A percentile compares a stretch with the other conserved stretches of the same genome.
Evolutionary conservation across 495 filamentous ascomycete species (phyloP).

Genomic region (Aspergillus campestris): DNA sequence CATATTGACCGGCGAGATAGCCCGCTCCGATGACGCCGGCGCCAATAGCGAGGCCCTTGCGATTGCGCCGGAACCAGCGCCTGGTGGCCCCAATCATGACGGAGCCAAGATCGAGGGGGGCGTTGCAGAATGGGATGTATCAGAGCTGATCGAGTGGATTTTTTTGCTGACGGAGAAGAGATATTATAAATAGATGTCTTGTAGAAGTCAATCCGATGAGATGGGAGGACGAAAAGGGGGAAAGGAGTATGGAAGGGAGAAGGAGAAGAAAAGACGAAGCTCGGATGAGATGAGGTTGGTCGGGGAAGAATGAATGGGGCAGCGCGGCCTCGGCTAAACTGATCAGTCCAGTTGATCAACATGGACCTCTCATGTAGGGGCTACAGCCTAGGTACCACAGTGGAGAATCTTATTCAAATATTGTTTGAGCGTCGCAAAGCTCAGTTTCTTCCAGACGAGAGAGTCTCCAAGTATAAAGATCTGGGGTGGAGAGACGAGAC

Average conservation of each 20-base stretch:
- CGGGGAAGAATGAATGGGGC: slow-evolving; percentile 6
- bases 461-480: no score
- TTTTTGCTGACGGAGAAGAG: neutral
- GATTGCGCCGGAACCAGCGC: slow-evolving; percentile 86
- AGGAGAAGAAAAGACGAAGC: slow-evolving; percentile 5
- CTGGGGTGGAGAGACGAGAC: no score
- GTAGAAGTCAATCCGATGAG: neutral
- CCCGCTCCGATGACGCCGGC: slow-evolving; percentile 79
- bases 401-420: no score
- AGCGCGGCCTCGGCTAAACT: slow-evolving; percentile 31
- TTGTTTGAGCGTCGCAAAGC: no score
- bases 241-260: slow-evolving; percentile 4
- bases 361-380: no score
- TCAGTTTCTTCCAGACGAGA: no score
- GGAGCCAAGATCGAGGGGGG: slow-evolving; percentile 11
- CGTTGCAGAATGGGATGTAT: neutral
- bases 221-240: slow-evolving; percentile 2
- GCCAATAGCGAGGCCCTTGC: slow-evolving; percentile 79
- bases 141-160: neutral
- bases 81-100: slow-evolving; percentile 76
- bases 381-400: no score
- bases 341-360: no score
- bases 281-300: slow-evolving; percentile 8
- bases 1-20: slow-evolving; percentile 89
- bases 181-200: neutral